Conservation (phyloP, 1,284 basidiomycete genomes). For the Apiotrichum brassicae region DNA sequence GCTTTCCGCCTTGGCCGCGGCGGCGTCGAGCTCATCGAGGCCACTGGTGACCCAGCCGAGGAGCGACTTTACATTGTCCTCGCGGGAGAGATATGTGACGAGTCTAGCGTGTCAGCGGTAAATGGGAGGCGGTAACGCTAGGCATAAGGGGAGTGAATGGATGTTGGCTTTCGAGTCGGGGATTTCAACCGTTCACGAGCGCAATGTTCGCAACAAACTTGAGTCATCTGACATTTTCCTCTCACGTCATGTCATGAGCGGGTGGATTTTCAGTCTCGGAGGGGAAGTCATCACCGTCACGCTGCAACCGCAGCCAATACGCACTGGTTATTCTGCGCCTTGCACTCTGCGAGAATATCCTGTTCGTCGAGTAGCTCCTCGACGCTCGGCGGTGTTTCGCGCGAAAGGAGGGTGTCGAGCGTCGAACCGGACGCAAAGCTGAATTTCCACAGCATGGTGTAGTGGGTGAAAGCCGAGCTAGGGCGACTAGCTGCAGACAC, state of each 20-base stretch:
- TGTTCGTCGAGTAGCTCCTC: constrained; percentile 92
- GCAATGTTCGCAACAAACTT: no score
- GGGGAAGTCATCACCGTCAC: no score
- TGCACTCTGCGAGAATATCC: constrained; percentile 91
- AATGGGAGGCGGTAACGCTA: no score
- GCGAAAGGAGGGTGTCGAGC: constrained; percentile 40
- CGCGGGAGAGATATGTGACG: constrained; percentile 37
- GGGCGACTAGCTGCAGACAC: no score
- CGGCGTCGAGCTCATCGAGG: constrained; percentile 42
- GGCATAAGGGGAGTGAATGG: no score
- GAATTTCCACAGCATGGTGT: constrained; percentile 46
- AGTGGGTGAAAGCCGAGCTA: no score
- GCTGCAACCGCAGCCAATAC: no score
- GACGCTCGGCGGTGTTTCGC: constrained; percentile 51
- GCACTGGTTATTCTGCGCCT: constrained; percentile 72
- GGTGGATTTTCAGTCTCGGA: no score
- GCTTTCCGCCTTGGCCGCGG: constrained; percentile 30
- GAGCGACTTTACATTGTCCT: constrained; percentile 40
- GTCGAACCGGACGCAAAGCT: constrained; percentile 42
- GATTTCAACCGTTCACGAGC: no score
- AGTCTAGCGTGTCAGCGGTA: constrained; percentile 24
- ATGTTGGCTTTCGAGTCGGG: no score
- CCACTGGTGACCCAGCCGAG: constrained; percentile 44
- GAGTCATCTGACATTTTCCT: no score
- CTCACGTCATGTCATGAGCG: no score